phyloP scores from a whole-genome alignment of 169 alveolate genomes.

The Plasmodium coatneyi region DNA sequence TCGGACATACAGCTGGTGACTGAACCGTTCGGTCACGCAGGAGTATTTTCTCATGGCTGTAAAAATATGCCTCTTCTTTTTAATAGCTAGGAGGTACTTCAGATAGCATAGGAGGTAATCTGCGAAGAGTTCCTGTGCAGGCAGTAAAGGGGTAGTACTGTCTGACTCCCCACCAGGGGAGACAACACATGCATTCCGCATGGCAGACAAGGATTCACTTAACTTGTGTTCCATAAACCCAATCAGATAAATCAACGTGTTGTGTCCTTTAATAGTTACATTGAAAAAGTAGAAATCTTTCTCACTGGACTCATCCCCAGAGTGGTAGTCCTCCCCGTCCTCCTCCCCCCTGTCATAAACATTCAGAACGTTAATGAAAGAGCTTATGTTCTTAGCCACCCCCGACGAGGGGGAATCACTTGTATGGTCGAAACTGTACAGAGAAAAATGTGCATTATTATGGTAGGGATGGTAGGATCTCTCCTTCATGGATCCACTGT shows the following conservation, averaged over 20 bases:
- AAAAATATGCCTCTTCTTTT: slow-evolving; percentile 11
- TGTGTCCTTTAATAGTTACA: slow-evolving; percentile 31
- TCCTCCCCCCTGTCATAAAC: not conserved
- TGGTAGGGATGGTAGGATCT: not conserved
- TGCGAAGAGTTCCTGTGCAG: slow-evolving; percentile 32
- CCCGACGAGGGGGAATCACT: not conserved
- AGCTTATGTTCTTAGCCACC: not conserved
- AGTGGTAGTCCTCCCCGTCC: not conserved
- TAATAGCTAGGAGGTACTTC: slow-evolving; percentile 36
- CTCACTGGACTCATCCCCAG: not conserved
- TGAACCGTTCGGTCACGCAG: not conserved
- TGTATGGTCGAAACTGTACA: slow-evolving; percentile 2
- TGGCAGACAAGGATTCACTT: not conserved
- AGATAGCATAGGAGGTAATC: slow-evolving; percentile 50
- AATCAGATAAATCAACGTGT: slow-evolving; percentile 29
- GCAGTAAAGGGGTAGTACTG: not conserved
- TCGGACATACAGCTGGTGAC: slow-evolving; percentile 5
- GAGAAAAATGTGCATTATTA: not conserved
- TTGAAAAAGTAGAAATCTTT: slow-evolving; percentile 9
- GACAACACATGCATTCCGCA: not conserved
- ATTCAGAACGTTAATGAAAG: slow-evolving; percentile 22
- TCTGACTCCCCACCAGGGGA: not conserved
- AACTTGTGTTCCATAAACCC: slow-evolving; percentile 40
- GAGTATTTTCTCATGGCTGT: slow-evolving; percentile 28
- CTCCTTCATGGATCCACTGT: slow-evolving; percentile 31